phyloP scores from a whole-genome alignment of 768 basidiomycete genomes.

The Rhizopogon rudus region DNA sequence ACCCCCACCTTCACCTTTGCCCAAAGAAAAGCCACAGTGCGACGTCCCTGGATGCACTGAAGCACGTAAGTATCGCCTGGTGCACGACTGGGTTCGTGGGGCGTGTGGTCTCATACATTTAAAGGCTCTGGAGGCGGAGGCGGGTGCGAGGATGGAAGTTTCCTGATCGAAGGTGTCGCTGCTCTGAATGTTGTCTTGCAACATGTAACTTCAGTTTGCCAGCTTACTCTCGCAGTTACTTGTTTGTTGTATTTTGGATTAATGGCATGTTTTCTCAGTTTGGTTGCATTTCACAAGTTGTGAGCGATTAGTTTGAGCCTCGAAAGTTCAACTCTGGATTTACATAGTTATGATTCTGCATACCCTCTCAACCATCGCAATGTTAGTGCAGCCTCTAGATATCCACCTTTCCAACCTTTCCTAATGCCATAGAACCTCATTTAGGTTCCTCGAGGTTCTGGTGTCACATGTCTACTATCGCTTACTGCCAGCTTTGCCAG shows the following conservation, averaged over 20 bases:
- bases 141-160: background rate
- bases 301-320: no score
- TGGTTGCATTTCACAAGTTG: background rate
- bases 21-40: slow-evolving; percentile 30
- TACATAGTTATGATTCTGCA: no score
- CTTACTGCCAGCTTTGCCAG: no score
- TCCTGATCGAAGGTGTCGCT: background rate
- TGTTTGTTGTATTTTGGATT: background rate
- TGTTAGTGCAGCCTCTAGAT: no score
- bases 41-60: slow-evolving; percentile 54
- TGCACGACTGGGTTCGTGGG: slow-evolving; percentile 53
- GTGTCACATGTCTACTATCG: no score
- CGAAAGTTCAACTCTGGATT: no score
- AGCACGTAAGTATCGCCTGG: slow-evolving; percentile 59
- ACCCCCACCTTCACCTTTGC: slow-evolving; percentile 8
- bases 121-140: slow-evolving; percentile 42
- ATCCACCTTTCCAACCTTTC: no score
- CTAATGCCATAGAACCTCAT: no score
- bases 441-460: no score
- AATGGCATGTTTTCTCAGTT: background rate
- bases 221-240: background rate
- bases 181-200: background rate
- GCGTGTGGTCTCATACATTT: slow-evolving; percentile 66
- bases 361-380: no score
- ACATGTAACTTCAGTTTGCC: background rate